phyloP scores from a whole-genome alignment of 371 early-diverging fungal genomes.

The Mortierella sp. region DNA sequence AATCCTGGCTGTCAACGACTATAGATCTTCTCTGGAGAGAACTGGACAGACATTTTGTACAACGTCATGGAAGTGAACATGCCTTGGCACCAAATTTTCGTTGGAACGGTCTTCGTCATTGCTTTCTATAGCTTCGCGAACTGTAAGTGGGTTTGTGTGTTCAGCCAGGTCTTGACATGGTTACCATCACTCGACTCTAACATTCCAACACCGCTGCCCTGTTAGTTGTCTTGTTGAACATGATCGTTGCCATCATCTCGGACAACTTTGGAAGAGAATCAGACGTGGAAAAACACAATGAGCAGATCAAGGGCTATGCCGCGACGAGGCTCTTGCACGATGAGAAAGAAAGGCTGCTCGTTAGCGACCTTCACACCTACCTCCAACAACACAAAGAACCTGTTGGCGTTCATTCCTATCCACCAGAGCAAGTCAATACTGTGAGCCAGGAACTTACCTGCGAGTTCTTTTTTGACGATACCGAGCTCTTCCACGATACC shows the following conservation, averaged over 20 bases:
- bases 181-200: too few relatives aligned
- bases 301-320: slow-evolving; percentile 54
- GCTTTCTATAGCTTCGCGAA: slow-evolving; percentile 74
- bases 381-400: too few relatives aligned
- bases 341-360: too few relatives aligned
- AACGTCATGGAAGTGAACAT: slow-evolving; percentile 56
- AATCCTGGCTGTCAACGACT: too few relatives aligned
- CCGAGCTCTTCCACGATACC: too few relatives aligned
- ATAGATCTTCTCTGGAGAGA: slow-evolving; percentile 74
- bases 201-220: too few relatives aligned
- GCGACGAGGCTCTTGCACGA: not conserved
- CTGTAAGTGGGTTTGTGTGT: slow-evolving; percentile 59
- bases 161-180: too few relatives aligned
- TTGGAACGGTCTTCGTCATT: slow-evolving; percentile 66
- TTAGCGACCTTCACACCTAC: too few relatives aligned
- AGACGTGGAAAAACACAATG: slow-evolving; percentile 63
- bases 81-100: slow-evolving; percentile 52
- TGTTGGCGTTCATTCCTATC: too few relatives aligned
- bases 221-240: slow-evolving; percentile 69
- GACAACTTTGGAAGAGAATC: slow-evolving; percentile 70
- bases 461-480: too few relatives aligned
- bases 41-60: slow-evolving; percentile 74
- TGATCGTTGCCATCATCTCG: slow-evolving; percentile 74
- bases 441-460: too few relatives aligned
- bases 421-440: too few relatives aligned